Evolutionary conservation across 2,329 filamentous ascomycete genomes (phyloP).

Genomic region (Podosphaera aphanis): DNA sequence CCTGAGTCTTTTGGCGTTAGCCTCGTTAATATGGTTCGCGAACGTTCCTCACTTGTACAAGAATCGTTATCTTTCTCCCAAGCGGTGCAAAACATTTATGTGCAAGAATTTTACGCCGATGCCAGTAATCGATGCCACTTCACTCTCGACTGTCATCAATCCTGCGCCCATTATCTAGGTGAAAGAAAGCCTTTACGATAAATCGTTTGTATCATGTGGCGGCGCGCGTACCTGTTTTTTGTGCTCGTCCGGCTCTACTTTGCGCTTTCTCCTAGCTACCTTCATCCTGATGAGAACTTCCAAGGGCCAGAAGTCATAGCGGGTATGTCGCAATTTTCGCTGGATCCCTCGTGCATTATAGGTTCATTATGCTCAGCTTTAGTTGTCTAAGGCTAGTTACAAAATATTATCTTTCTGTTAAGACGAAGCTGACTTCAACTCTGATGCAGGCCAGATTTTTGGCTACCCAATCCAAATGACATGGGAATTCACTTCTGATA

Average conservation of each 20-base stretch:
- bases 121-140: no score
- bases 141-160: not conserved
- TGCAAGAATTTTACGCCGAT: no score
- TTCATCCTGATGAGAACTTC: slow-evolving; percentile 97
- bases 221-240: slow-evolving; percentile 66
- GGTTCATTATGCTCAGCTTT: not conserved
- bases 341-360: not conserved
- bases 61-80: no score
- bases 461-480: slow-evolving; percentile 72
- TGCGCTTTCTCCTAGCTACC: slow-evolving; percentile 79
- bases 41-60: no score
- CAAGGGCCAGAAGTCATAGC: slow-evolving; percentile 94
- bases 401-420: slow-evolving; percentile 2
- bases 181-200: slow-evolving; percentile 7
- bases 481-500: slow-evolving; percentile 82
- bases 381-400: not conserved
- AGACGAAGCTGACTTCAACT: not conserved
- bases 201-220: slow-evolving; percentile 45
- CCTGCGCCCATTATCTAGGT: no score
- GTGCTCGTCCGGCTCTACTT: slow-evolving; percentile 80
- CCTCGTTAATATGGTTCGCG: no score
- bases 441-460: slow-evolving; percentile 57
- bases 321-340: slow-evolving; percentile 34
- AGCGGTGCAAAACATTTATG: no score
- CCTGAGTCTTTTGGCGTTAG: no score